phyloP scores from a whole-genome alignment of 331 rosid species.

The Spiraea crenata region DNA sequence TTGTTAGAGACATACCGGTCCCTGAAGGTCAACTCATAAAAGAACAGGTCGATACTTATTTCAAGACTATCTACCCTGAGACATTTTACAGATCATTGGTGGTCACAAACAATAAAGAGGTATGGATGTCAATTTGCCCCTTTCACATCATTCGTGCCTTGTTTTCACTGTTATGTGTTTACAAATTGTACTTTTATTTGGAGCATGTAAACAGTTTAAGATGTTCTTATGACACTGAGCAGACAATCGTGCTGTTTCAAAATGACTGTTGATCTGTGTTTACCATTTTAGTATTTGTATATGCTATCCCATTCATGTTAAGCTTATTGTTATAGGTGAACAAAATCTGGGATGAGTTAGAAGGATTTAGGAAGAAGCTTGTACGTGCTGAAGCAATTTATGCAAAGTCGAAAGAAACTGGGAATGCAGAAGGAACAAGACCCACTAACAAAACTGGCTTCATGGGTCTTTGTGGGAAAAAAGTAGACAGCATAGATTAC shows the following conservation, averaged over 20 bases:
- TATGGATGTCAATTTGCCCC: conserved; percentile 17
- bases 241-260: neutral
- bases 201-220: neutral
- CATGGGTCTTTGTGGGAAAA: conserved; percentile 71
- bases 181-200: neutral
- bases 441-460: conserved; percentile 75
- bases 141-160: neutral
- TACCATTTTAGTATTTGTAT: neutral
- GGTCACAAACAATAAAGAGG: conserved; percentile 77
- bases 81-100: conserved; percentile 80
- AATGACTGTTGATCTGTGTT: neutral
- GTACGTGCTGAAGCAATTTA: conserved; percentile 66
- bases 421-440: conserved; percentile 66
- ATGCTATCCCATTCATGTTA: conserved; percentile 1
- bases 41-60: conserved; percentile 76
- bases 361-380: conserved; percentile 78
- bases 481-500: conserved; percentile 79
- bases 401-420: conserved; percentile 50
- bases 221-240: neutral
- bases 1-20: conserved; percentile 91
- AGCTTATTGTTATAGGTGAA: conserved; percentile 50
- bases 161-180: neutral
- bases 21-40: conserved; percentile 59
- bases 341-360: conserved; percentile 63
- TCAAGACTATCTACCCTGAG: conserved; percentile 60